Conservation (phyloP, 2,329 filamentous ascomycete species). For the Fusarium fujikuroi region DNA sequence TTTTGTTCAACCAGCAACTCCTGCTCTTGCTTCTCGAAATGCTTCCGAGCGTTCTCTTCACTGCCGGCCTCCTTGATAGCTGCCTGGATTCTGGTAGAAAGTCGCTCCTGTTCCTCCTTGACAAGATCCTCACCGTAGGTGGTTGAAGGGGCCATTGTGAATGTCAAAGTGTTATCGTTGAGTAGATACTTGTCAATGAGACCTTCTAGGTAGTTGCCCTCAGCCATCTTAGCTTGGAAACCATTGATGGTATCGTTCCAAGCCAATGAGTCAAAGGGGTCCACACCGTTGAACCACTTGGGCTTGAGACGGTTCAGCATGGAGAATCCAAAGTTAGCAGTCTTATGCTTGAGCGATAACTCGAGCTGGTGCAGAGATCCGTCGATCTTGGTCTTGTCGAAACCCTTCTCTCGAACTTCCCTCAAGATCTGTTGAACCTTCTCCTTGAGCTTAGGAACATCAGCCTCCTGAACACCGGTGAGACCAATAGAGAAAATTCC, state of each 20-base stretch:
- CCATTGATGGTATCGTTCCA: constrained; percentile 90
- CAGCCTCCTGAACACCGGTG: constrained; percentile 85
- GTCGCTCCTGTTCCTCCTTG: constrained; percentile 78
- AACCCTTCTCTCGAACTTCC: constrained; percentile 78
- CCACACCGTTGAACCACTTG: constrained; percentile 94
- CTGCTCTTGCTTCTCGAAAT: constrained; percentile 81
- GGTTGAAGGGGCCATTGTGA: constrained; percentile 91
- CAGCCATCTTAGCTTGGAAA: constrained; percentile 80
- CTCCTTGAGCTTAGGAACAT: constrained; percentile 80
- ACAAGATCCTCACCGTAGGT: constrained; percentile 79
- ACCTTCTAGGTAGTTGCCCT: constrained; percentile 83
- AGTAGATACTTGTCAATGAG: constrained; percentile 90
- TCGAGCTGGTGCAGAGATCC: constrained; percentile 95
- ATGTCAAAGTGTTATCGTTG: constrained; percentile 86
- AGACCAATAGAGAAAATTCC: constrained; percentile 92
- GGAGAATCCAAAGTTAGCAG: constrained; percentile 91
- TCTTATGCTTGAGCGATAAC: constrained; percentile 94
- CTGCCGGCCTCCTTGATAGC: constrained; percentile 75
- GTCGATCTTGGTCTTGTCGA: constrained; percentile 90
- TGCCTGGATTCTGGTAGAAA: constrained; percentile 79
- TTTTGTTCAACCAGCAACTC: constrained; percentile 84
- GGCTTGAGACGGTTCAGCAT: constrained; percentile 89
- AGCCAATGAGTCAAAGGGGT: constrained; percentile 89
- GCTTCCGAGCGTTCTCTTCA: constrained; percentile 75
- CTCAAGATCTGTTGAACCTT: constrained; percentile 78